Evolutionary conservation across 257 asterid species (phyloP).

Genomic region (Fraxinus americana): DNA sequence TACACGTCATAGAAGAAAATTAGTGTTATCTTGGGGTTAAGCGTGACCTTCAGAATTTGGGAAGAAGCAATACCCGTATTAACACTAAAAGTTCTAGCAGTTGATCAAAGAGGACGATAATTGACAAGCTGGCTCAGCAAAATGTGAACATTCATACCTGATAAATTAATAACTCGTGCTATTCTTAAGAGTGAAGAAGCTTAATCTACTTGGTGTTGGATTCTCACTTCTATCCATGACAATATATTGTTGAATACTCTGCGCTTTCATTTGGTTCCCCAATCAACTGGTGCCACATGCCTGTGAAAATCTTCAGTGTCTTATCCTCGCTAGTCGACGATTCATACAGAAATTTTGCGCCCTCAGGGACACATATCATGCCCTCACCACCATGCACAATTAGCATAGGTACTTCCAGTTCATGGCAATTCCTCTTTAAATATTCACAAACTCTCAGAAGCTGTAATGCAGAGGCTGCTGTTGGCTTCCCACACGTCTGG

Average conservation of each 20-base stretch:
- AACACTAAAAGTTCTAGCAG: not conserved
- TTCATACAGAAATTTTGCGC: conserved; percentile 48
- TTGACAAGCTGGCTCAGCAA: not conserved
- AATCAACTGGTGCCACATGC: conserved; percentile 74
- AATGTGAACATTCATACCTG: not conserved
- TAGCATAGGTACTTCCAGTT: conserved; percentile 60
- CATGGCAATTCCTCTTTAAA: conserved; percentile 43
- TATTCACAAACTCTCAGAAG: conserved; percentile 56
- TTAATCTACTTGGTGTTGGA: not conserved
- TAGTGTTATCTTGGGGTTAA: not conserved
- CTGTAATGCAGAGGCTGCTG: conserved; percentile 26
- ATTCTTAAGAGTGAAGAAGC: not conserved
- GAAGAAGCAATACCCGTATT: not conserved
- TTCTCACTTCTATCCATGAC: conserved; percentile 62
- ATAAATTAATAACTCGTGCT: not conserved
- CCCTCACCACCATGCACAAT: conserved; percentile 78
- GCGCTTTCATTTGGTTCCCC: conserved; percentile 64
- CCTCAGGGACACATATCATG: conserved; percentile 63
- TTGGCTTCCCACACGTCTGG: no score
- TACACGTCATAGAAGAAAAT: not conserved
- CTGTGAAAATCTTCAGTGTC: conserved; percentile 64
- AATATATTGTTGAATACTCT: conserved; percentile 38
- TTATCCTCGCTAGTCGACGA: conserved; percentile 63
- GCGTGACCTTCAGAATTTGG: not conserved
- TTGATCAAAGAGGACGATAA: not conserved